These are phyloP conservation scores for Neonectria neomacrospora DNA, from an alignment of 2,329 filamentous ascomycete genomes.

Conservation along the genomic window DNA sequence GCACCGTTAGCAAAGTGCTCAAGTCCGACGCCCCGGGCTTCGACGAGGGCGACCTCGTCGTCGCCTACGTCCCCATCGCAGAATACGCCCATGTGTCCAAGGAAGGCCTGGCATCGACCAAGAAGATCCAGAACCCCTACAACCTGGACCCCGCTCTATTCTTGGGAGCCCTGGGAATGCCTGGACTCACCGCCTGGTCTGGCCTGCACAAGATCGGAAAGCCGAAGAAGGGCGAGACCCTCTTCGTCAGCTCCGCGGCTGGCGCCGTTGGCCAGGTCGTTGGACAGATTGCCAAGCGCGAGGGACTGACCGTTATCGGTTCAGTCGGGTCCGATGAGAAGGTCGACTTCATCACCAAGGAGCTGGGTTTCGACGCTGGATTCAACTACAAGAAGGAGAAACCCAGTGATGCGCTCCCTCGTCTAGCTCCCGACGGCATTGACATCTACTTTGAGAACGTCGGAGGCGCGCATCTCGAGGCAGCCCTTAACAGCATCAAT, in stretches of 20 bases:
- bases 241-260: constrained; percentile 83
- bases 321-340: constrained; percentile 85
- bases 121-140: constrained; percentile 75
- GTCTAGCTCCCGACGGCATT: constrained; percentile 80
- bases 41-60: constrained; percentile 74
- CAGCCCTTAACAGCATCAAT: constrained; percentile 62
- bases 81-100: constrained; percentile 72
- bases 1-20: constrained; percentile 73
- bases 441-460: constrained; percentile 73
- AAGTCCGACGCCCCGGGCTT: constrained; percentile 74
- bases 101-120: constrained; percentile 54
- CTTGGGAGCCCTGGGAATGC: constrained; percentile 72
- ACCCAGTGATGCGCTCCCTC: constrained; percentile 72
- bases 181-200: constrained; percentile 77
- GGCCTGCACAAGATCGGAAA: constrained; percentile 73
- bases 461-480: constrained; percentile 63
- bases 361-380: constrained; percentile 66
- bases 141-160: constrained; percentile 74
- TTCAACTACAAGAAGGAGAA: constrained; percentile 93
- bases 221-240: constrained; percentile 75
- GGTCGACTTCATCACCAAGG: constrained; percentile 69
- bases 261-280: constrained; percentile 87
- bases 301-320: constrained; percentile 82
- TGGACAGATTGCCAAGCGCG: constrained; percentile 84
- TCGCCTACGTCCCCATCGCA: constrained; percentile 67